Evolutionary conservation across 2,329 filamentous ascomycete species (phyloP), one percentile per base, ranked within the genome.

Genomic region (Verticillium isaacii): DNA sequence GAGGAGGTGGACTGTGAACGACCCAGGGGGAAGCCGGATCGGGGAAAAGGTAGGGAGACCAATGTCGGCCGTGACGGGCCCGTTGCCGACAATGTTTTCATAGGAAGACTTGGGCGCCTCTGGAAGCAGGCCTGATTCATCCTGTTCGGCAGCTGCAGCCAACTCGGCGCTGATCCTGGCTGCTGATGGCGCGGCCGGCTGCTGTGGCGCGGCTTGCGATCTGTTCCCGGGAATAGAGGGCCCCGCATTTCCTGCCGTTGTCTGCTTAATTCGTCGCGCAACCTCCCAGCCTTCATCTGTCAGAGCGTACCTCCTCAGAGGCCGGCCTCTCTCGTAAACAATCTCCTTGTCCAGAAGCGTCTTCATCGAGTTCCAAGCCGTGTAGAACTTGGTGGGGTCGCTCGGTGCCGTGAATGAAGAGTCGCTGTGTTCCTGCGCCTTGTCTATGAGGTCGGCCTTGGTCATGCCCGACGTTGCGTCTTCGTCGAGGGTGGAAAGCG

Each of bases 341-440:
- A 93, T 76, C 62, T 92, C 89, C 70, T 93, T 92, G 60, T 86
- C 81, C 5, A 88, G 67, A 36, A 95, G 76, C 0, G 89, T 92
- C 70, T 91, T 91, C 83, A 94, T 93, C 1, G 90, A 92, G 68
- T 85, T 89, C 91, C 91, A 95, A 0, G 91, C 91, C 0, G 91
- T 94, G 68, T 91, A 91, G 68, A 85, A 90, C 61, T 87, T 89
- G 12, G 82, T 87, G 0, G 89, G 79, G 60, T 91, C 88, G 50
- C 78, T 80, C 0, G 89, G 88, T 0, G 84, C 85, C 0, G 84
- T 89, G 68, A 92, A 93, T 0, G 90, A 93, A 2, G 88, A 77
- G 69, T 93, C 89, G 68, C 88, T 92, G 71, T 90, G 80, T 7
- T 84, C 85, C 68, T 94, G 89, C 1, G 90, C 89, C 14, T 82